These are phyloP conservation scores for Alternaria triticina DNA, from an alignment of 2,329 filamentous ascomycete genomes.

Conservation along the genomic window DNA sequence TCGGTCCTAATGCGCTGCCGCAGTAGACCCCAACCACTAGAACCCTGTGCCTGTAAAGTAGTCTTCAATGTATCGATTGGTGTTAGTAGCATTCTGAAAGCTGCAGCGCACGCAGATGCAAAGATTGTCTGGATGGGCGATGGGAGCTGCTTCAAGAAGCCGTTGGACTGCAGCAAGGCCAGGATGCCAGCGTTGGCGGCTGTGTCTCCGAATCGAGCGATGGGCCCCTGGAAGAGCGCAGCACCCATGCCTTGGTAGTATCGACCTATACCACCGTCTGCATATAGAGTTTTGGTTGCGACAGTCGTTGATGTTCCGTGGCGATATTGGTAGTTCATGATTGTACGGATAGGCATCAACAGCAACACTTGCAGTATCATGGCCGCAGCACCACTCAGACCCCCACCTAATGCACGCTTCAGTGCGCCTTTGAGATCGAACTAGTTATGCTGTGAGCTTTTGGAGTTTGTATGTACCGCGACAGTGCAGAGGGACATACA, in stretches of 20 bases:
- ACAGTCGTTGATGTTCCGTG: constrained; percentile 32
- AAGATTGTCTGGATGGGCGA: constrained; percentile 38
- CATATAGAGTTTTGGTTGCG: constrained; percentile 34
- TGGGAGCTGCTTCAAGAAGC: constrained; percentile 29
- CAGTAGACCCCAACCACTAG: constrained; percentile 27
- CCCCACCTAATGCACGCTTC: constrained; percentile 36
- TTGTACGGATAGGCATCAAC: constrained; percentile 39
- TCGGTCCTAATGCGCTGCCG: constrained; percentile 32
- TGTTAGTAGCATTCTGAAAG: constrained; percentile 35
- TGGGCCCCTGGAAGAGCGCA: constrained; percentile 34
- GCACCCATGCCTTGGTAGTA: constrained; percentile 37
- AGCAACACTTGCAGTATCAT: constrained; percentile 40
- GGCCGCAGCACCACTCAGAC: constrained; percentile 37
- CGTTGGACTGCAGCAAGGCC: constrained; percentile 34
- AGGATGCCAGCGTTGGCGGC: constrained; percentile 40
- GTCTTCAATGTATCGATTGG: constrained; percentile 40
- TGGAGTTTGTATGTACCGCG: neutral
- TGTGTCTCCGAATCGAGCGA: constrained; percentile 39
- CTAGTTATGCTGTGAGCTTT: constrained; percentile 7
- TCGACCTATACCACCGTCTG: constrained; percentile 32
- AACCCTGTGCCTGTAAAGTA: constrained; percentile 35
- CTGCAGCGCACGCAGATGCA: constrained; percentile 34
- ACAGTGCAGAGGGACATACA: constrained; percentile 12
- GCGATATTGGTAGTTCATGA: constrained; percentile 43
- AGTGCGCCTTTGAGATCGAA: constrained; percentile 36